Percentiles rank a stretch among this genome's conserved stretches.
Conservation (phyloP, 192 early-diverging fungal species). For the Pilobolus umbonatus region DNA sequence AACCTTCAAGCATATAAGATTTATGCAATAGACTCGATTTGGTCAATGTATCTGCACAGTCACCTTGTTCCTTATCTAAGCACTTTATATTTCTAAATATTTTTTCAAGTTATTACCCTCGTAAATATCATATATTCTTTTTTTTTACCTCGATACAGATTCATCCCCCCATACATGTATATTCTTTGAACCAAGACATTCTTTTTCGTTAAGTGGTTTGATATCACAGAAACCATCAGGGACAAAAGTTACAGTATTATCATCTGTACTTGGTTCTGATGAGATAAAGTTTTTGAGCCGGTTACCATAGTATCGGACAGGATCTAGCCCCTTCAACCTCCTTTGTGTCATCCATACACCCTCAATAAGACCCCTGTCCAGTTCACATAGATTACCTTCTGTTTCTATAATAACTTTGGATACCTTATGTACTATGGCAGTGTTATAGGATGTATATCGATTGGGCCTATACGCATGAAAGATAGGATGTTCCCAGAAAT, state of each 20-base stretch:
- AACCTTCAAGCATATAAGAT: constrained; percentile 13
- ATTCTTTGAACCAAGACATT: constrained; percentile 18
- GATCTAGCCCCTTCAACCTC: background rate
- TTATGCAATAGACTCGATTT: constrained; percentile 12
- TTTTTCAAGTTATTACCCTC: too few relatives aligned
- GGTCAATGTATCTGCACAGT: constrained; percentile 9
- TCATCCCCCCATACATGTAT: constrained; percentile 33
- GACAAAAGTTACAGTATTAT: constrained; percentile 17
- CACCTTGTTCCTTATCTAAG: constrained; percentile 23
- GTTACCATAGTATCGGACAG: background rate
- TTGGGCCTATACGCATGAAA: constrained; percentile 25
- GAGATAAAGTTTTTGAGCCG: background rate
- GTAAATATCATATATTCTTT: background rate
- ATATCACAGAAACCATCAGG: constrained; percentile 24
- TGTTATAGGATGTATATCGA: too few relatives aligned
- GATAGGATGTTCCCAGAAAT: constrained; percentile 30
- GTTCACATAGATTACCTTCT: too few relatives aligned
- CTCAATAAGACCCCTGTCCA: background rate
- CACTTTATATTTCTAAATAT: constrained; percentile 31
- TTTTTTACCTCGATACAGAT: constrained; percentile 21
- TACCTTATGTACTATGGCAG: too few relatives aligned
- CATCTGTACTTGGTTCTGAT: too few relatives aligned
- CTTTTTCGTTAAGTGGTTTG: constrained; percentile 20
- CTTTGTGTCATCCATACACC: constrained; percentile 14
- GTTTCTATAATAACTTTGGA: too few relatives aligned